Percentiles rank a stretch among this genome's conserved stretches.
phyloP scores from a whole-genome alignment of 169 alveolate genomes.

The Plasmodium knowlesi region DNA sequence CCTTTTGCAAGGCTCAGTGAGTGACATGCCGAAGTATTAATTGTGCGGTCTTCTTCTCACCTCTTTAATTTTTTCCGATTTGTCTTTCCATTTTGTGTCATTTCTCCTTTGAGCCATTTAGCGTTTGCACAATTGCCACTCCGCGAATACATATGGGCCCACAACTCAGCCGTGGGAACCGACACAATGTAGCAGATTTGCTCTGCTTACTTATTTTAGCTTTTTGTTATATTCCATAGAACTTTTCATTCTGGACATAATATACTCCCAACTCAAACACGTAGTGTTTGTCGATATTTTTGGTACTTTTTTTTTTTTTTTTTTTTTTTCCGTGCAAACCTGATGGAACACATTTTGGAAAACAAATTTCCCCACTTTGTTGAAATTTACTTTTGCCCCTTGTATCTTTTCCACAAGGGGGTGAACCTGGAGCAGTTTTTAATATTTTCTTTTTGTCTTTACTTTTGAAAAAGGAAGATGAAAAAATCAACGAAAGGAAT shows the following conservation, averaged over 20 bases:
- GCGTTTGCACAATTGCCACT: not conserved
- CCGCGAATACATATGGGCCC: not conserved
- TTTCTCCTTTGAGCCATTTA: not conserved
- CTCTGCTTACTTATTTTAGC: not conserved
- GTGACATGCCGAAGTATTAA: not conserved
- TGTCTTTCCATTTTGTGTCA: not conserved
- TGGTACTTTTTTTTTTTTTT: constrained; percentile 15
- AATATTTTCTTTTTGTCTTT: not conserved
- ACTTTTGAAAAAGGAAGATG: not conserved
- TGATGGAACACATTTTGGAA: not conserved
- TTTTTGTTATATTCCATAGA: no score
- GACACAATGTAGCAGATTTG: not conserved
- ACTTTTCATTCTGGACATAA: not conserved
- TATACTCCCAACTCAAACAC: not conserved
- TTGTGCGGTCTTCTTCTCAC: not conserved
- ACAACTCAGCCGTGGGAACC: not conserved
- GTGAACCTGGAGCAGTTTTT: not conserved
- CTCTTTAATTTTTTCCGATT: not conserved
- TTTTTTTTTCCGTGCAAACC: not conserved
- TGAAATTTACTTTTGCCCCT: not conserved
- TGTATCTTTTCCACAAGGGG: not conserved
- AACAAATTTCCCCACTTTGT: not conserved
- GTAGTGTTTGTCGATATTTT: not conserved
- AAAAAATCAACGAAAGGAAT: not conserved
- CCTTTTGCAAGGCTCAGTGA: not conserved